Evolutionary conservation across 495 filamentous ascomycete species (phyloP).

Genomic region (Lophiotrema nucula): DNA sequence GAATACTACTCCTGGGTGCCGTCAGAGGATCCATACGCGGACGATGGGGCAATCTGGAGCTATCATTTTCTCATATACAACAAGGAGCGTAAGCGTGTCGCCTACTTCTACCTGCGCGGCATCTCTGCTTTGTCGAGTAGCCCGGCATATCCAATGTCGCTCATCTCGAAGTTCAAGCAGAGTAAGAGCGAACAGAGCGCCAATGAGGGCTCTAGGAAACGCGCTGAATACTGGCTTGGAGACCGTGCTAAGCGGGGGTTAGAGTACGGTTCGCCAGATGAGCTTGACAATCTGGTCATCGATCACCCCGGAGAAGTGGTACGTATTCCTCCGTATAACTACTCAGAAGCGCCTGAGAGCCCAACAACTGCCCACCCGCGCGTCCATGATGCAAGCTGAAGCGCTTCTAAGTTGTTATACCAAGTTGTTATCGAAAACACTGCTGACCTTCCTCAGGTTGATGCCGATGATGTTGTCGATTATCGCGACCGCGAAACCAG

Average conservation of each 20-base stretch:
- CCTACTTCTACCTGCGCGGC: constrained; percentile 85
- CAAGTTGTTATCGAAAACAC: too few relatives aligned
- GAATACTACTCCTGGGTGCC: constrained; percentile 82
- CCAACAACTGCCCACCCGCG: too few relatives aligned
- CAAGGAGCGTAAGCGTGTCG: constrained; percentile 86
- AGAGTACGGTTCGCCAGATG: constrained; percentile 17
- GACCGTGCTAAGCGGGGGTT: constrained; percentile 46
- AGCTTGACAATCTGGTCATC: constrained; percentile 35
- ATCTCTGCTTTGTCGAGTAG: constrained; percentile 77
- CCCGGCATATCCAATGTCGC: constrained; percentile 43
- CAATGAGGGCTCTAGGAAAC: constrained; percentile 62
- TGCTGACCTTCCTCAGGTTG: too few relatives aligned
- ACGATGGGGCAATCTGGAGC: constrained; percentile 92
- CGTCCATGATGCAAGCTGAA: too few relatives aligned
- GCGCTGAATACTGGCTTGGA: constrained; percentile 80
- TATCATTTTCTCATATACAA: constrained; percentile 98
- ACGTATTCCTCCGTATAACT: too few relatives aligned
- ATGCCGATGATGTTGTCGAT: constrained; percentile 22
- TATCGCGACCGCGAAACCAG: constrained; percentile 5
- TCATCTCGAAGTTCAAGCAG: constrained; percentile 24
- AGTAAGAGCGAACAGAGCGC: constrained; percentile 22
- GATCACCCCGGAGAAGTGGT: constrained; percentile 32
- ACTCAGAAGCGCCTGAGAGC: too few relatives aligned
- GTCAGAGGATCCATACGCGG: constrained; percentile 76
- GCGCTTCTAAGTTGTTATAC: too few relatives aligned